These are phyloP conservation scores for Saitozyma sp. DNA, from an alignment of 768 basidiomycete species.

Conservation along the genomic window DNA sequence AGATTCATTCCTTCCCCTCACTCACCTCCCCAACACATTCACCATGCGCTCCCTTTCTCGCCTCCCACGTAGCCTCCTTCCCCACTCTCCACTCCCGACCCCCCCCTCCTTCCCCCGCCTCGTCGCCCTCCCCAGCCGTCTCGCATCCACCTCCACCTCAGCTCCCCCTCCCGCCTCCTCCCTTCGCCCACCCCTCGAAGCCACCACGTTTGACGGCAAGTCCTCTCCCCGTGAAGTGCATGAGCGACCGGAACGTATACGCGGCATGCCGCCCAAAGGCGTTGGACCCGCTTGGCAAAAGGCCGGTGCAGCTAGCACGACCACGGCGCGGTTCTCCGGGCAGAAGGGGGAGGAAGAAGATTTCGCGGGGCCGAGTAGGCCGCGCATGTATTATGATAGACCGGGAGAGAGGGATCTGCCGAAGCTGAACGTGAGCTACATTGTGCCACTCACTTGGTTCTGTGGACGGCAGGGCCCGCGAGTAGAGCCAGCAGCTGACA, in stretches of 20 bases:
- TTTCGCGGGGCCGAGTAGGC: conserved; percentile 46
- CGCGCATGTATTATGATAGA: conserved; percentile 46
- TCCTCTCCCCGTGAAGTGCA: conserved; percentile 32
- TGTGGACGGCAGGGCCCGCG: no score
- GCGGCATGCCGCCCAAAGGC: conserved; percentile 26
- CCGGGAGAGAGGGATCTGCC: conserved; percentile 45
- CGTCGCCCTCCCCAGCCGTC: neutral
- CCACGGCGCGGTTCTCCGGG: neutral
- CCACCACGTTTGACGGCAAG: conserved; percentile 39
- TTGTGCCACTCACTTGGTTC: no score
- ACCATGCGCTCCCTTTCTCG: no score
- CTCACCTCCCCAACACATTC: no score
- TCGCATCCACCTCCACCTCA: neutral
- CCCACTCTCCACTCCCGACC: no score
- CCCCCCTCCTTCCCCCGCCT: no score
- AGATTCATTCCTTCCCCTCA: no score
- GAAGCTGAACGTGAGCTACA: conserved; percentile 37
- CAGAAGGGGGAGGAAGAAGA: conserved; percentile 9
- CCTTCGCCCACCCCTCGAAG: conserved; percentile 9
- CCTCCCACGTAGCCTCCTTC: no score
- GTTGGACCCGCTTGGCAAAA: conserved; percentile 9
- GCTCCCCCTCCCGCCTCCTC: conserved; percentile 1
- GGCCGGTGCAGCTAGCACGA: neutral
- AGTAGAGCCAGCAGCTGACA: neutral
- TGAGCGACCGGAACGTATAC: conserved; percentile 31